Percentiles rank a stretch among this genome's conserved stretches.
These are phyloP conservation scores for Ligustrum vulgare DNA, from an alignment of 257 asterid species.

Conservation along the genomic window DNA sequence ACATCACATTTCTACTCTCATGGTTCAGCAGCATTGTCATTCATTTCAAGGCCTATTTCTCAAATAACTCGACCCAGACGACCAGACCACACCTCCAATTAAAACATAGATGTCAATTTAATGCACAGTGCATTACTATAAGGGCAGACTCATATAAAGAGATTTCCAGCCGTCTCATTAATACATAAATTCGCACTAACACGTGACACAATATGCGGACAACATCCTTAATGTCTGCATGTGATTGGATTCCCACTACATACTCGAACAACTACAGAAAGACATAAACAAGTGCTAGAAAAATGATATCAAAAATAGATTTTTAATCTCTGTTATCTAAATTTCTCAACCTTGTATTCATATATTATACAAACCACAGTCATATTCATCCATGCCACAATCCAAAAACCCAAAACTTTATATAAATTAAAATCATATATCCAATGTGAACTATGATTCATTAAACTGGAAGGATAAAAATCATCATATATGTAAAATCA, in stretches of 20 bases:
- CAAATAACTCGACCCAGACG: background rate
- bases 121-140: background rate
- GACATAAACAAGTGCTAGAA: background rate
- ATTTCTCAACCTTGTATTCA: conserved; percentile 5
- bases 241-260: background rate
- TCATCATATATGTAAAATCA: background rate
- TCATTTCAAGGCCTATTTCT: background rate
- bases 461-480: background rate
- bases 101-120: background rate
- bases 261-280: background rate
- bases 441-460: background rate
- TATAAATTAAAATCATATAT: background rate
- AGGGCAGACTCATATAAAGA: background rate
- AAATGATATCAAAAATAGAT: background rate
- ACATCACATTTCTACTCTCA: background rate
- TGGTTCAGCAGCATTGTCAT: conserved; percentile 2
- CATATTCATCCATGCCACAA: background rate
- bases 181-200: background rate
- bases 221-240: background rate
- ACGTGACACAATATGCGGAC: background rate
- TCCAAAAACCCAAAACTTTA: background rate
- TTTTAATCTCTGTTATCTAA: background rate
- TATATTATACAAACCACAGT: background rate
- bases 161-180: background rate
- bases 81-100: background rate